A percentile compares a stretch with the other conserved stretches of the same genome.
Conservation (phyloP, 495 filamentous ascomycete genomes). For the Thermochaetoides thermophila region DNA sequence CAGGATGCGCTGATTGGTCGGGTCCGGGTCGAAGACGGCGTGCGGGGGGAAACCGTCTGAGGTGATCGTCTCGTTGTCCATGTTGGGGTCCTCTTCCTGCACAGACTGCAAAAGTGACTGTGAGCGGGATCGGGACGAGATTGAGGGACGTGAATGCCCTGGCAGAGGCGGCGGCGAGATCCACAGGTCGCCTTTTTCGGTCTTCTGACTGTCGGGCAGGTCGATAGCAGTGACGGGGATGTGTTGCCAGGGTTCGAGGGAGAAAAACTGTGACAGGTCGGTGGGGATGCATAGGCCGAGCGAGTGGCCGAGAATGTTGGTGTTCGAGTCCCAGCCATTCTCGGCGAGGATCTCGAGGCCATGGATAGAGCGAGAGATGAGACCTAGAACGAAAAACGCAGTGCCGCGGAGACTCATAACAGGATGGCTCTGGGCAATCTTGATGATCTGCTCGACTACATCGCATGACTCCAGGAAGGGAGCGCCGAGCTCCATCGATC, state of each 20-base stretch:
- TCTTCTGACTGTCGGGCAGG: constrained; percentile 28
- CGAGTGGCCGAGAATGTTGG: constrained; percentile 66
- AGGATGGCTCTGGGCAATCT: constrained; percentile 72
- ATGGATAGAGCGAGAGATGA: constrained; percentile 84
- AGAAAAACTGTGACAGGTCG: constrained; percentile 64
- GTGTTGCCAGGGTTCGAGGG: constrained; percentile 34
- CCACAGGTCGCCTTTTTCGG: constrained; percentile 21
- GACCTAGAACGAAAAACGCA: constrained; percentile 85
- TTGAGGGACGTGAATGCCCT: too few relatives aligned
- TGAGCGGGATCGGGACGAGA: constrained; percentile 20
- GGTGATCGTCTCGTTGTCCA: constrained; percentile 14
- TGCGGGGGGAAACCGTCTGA: constrained; percentile 1
- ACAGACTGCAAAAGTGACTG: constrained; percentile 19
- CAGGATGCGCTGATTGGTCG: constrained; percentile 56
- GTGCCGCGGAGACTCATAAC: constrained; percentile 88
- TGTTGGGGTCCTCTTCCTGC: too few relatives aligned
- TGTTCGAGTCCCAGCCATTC: constrained; percentile 81
- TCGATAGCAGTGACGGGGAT: constrained; percentile 26
- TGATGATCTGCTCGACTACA: constrained; percentile 69
- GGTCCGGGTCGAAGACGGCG: constrained; percentile 45
- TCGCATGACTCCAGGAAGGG: constrained; percentile 80
- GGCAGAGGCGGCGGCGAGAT: too few relatives aligned
- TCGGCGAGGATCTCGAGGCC: constrained; percentile 79
- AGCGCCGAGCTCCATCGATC: constrained; percentile 92
- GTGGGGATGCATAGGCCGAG: constrained; percentile 76